A percentile compares a stretch with the other conserved stretches of the same genome.
phyloP scores from a whole-genome alignment of 2,329 filamentous ascomycete genomes.

The Ophiostoma sp. region DNA sequence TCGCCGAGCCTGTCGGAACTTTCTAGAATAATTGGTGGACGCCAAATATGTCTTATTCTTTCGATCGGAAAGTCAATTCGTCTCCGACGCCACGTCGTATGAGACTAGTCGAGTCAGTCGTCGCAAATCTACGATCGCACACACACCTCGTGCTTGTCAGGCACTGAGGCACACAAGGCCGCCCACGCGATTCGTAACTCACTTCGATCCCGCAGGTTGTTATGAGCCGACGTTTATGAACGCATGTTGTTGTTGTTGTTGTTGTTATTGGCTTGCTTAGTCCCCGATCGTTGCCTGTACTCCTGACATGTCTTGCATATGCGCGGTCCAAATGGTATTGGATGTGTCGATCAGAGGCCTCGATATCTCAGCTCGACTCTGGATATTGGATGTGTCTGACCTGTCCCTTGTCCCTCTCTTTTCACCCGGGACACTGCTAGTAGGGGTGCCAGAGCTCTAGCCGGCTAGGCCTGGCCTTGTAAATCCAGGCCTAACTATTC shows the following conservation, averaged over 20 bases:
- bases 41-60: no score
- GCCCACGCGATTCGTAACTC: neutral
- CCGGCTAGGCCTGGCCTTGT: neutral
- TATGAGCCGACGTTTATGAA: no score
- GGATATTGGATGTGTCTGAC: no score
- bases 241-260: neutral
- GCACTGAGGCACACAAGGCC: neutral
- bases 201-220: neutral
- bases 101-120: constrained; percentile 11
- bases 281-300: neutral
- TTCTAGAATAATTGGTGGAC: neutral
- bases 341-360: constrained; percentile 4
- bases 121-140: constrained; percentile 6
- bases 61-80: neutral
- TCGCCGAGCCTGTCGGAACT: neutral
- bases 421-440: neutral
- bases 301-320: constrained; percentile 9
- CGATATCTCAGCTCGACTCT: neutral
- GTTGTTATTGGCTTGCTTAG: neutral
- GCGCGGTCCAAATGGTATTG: neutral
- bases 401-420: no score
- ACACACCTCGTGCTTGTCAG: neutral
- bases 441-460: neutral
- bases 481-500: neutral
- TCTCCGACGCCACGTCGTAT: neutral